A percentile compares a stretch with the other conserved stretches of the same genome.
phyloP scores from a whole-genome alignment of 2,329 filamentous ascomycete genomes.

The Fusarium sp. region DNA sequence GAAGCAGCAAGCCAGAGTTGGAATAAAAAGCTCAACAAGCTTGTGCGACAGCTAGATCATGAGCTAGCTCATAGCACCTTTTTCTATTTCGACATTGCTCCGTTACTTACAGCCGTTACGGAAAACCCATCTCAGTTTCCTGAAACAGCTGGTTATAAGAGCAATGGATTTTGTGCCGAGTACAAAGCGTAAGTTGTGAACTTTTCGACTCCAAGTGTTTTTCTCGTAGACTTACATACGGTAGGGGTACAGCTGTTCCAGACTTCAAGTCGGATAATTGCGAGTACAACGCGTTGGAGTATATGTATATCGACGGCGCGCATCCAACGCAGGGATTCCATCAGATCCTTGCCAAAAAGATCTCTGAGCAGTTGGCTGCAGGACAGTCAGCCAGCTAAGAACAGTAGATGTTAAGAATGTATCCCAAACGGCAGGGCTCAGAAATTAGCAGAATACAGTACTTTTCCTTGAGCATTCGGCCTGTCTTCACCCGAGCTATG shows the following conservation, averaged over 20 bases:
- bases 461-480: too few species aligned
- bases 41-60: not conserved
- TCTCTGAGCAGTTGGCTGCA: not conserved
- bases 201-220: too few species aligned
- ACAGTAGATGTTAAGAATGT: too few species aligned
- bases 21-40: not conserved
- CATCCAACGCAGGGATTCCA: slow-evolving; percentile 21
- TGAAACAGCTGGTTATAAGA: slow-evolving; percentile 1
- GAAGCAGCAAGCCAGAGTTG: not conserved
- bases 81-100: slow-evolving; percentile 10
- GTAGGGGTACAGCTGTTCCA: not conserved
- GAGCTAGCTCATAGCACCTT: not conserved
- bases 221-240: rapidly evolving
- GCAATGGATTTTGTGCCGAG: not conserved
- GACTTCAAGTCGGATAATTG: slow-evolving; percentile 8
- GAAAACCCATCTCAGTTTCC: not conserved
- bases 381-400: too few species aligned
- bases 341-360: slow-evolving; percentile 8
- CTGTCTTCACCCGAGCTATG: too few species aligned
- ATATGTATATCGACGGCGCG: slow-evolving; percentile 22
- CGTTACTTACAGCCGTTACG: not conserved
- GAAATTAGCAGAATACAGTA: too few species aligned
- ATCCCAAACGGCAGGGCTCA: too few species aligned
- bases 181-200: not conserved
- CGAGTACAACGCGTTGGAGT: slow-evolving; percentile 8